Percentiles rank a stretch among this genome's conserved stretches.
phyloP scores from a whole-genome alignment of 2,329 filamentous ascomycete species.

The Aspergillus unguis region DNA sequence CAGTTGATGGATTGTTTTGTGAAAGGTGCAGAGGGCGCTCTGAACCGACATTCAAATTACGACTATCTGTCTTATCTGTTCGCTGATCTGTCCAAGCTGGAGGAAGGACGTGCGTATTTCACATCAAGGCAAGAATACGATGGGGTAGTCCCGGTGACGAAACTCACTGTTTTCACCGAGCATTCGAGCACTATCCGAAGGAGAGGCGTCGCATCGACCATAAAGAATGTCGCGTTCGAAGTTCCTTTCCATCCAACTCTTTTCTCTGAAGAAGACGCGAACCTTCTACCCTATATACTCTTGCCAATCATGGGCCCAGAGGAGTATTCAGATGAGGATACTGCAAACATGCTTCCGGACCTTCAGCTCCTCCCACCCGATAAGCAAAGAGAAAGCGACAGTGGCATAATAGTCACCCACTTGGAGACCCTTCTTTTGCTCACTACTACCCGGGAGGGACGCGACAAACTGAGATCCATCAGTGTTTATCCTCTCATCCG shows the following conservation, averaged over 20 bases:
- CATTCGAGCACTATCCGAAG: constrained; percentile 78
- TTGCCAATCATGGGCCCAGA: constrained; percentile 85
- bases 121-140: constrained; percentile 72
- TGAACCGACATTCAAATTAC: constrained; percentile 81
- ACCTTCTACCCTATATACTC: constrained; percentile 83
- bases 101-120: constrained; percentile 72
- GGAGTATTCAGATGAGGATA: constrained; percentile 84
- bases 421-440: constrained; percentile 83
- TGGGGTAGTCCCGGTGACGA: constrained; percentile 79
- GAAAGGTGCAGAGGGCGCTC: constrained; percentile 75
- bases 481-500: constrained; percentile 87
- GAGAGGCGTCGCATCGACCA: constrained; percentile 90
- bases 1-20: constrained; percentile 96
- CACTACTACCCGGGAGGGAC: constrained; percentile 70
- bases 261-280: constrained; percentile 67
- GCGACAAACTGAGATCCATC: constrained; percentile 69
- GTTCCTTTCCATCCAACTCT: constrained; percentile 68
- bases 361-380: constrained; percentile 85
- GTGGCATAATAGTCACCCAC: constrained; percentile 76
- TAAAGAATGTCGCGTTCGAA: constrained; percentile 92
- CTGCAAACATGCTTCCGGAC: constrained; percentile 80
- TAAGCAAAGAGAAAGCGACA: constrained; percentile 77
- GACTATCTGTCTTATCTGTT: constrained; percentile 95
- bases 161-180: constrained; percentile 92
- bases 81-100: constrained; percentile 83